These are phyloP conservation scores for Pichia sp. DNA, from an alignment of 1,139 yeast genomes.

Conservation along the genomic window DNA sequence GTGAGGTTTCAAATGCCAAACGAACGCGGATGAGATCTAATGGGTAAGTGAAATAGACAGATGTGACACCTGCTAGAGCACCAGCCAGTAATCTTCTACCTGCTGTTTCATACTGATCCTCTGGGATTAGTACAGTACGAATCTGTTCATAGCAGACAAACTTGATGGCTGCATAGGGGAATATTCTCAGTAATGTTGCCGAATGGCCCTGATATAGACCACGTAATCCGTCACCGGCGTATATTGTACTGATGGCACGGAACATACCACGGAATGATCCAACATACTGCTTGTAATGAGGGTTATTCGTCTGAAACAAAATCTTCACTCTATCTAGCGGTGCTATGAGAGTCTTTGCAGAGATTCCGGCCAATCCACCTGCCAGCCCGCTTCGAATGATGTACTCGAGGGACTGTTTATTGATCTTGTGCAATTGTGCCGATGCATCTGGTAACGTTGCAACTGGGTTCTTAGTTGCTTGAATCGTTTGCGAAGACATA, in stretches of 20 bases:
- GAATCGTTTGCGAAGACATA: no score
- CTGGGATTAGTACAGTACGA: conserved; percentile 70
- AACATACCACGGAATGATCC: conserved; percentile 76
- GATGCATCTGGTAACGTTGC: no score
- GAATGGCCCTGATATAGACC: conserved; percentile 96
- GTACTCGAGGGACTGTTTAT: conserved; percentile 72
- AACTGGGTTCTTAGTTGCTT: no score
- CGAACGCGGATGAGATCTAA: conserved; percentile 85
- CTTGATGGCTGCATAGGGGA: conserved; percentile 96
- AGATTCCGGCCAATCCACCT: conserved; percentile 94
- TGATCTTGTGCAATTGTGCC: no score
- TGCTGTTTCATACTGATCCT: conserved; percentile 68
- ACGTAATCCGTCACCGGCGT: conserved; percentile 58
- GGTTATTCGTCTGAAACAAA: conserved; percentile 90
- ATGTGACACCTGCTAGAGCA: conserved; percentile 77
- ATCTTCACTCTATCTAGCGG: conserved; percentile 94
- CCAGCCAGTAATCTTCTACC: conserved; percentile 81
- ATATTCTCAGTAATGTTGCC: conserved; percentile 81
- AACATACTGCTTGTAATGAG: conserved; percentile 72
- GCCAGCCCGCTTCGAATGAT: conserved; percentile 81
- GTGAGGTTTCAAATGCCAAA: conserved; percentile 75
- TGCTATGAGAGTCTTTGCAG: conserved; percentile 91
- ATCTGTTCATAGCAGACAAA: conserved; percentile 97
- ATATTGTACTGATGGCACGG: conserved; percentile 63
- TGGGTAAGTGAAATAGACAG: conserved; percentile 90